Conservation (phyloP, 1,284 basidiomycete genomes). For the Trametes polyzona region DNA sequence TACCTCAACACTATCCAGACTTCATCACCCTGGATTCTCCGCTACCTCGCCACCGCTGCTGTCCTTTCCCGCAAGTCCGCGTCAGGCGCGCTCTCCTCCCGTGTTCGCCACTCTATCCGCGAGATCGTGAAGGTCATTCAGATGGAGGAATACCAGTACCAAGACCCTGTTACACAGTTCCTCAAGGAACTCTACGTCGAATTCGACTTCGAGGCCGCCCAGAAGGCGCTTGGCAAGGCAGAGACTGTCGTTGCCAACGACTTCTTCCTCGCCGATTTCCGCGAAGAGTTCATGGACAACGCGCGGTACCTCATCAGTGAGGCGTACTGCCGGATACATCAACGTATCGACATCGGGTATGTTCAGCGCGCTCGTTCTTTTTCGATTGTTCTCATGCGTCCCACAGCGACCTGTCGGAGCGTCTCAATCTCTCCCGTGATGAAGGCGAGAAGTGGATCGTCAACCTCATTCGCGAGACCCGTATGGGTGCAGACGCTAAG, state of each 20-base stretch:
- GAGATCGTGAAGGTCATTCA: conserved; percentile 92
- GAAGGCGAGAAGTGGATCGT: conserved; percentile 99
- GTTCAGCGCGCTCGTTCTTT: conserved; percentile 41
- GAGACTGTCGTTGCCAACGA: conserved; percentile 88
- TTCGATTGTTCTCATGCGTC: conserved; percentile 1
- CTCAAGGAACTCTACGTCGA: conserved; percentile 92
- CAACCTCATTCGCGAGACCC: conserved; percentile 95
- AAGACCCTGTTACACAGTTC: conserved; percentile 93
- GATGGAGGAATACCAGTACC: conserved; percentile 94
- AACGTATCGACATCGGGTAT: conserved; percentile 92
- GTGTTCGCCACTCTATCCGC: conserved; percentile 82
- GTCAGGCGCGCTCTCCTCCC: conserved; percentile 54
- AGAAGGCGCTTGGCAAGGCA: conserved; percentile 79
- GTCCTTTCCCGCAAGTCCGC: conserved; percentile 83
- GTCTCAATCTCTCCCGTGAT: conserved; percentile 88
- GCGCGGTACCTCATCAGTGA: conserved; percentile 95
- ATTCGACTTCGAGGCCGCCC: conserved; percentile 91
- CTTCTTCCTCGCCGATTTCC: conserved; percentile 92
- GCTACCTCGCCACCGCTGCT: conserved; percentile 93
- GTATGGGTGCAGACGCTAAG: conserved; percentile 94
- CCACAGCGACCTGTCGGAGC: conserved; percentile 84
- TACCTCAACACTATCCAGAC: conserved; percentile 99
- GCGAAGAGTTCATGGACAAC: conserved; percentile 94
- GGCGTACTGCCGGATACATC: conserved; percentile 97
- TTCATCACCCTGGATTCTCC: conserved; percentile 91